Base-by-base conservation (phyloP, 1,284 basidiomycete species). In the Mycena sp. region DNA sequence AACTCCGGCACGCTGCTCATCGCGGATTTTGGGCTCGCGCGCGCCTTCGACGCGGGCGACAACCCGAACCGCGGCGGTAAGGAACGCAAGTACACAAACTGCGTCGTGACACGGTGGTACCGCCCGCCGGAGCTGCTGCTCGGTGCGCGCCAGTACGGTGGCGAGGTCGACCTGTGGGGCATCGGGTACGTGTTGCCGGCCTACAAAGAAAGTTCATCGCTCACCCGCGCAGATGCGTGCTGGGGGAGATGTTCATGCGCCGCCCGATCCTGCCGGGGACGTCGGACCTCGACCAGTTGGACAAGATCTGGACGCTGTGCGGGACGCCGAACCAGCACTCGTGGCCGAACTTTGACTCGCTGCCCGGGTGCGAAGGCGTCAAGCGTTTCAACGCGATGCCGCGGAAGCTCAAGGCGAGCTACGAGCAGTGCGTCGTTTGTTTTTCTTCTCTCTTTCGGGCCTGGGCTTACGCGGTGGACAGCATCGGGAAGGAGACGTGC, bases 71-170 rank as follows among this genome's bases (percentile, higher is more conserved):
- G 77, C 7, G 79, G 81, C 19, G 81, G 82, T 26, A 81, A 82
- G 58, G 87, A 89, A 58, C 83, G 86, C 45, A 89, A 91, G 74
- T 99, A 99, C 75, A 99, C 98, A 1, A 97, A 97, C 72, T 98
- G 95, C 78, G 98, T 99, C 26, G 97, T 99, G n/a, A 99, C 97
- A 10, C 83, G 96, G 44, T 99, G 98, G 97, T 99, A 99, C 74
- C 88, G 98, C 29, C 96, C 98, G 6, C 97, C 98, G 0, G 97
- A 99, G 80, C 82, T 99, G 2, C 81, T 99, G 17, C 85, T 99
- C 5, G 96, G 97, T 41, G 92, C 94, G 35, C 85, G 90, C 50
- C 87, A 92, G 68, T 99, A 99, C 73, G 94, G 94, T 4, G 93
- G 94, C 0, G 94, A 96, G 67, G 92, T 99, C 52, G 97, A 99